phyloP scores from a whole-genome alignment of 129 eudicot species.

The Centrapalus pauciflorus region DNA sequence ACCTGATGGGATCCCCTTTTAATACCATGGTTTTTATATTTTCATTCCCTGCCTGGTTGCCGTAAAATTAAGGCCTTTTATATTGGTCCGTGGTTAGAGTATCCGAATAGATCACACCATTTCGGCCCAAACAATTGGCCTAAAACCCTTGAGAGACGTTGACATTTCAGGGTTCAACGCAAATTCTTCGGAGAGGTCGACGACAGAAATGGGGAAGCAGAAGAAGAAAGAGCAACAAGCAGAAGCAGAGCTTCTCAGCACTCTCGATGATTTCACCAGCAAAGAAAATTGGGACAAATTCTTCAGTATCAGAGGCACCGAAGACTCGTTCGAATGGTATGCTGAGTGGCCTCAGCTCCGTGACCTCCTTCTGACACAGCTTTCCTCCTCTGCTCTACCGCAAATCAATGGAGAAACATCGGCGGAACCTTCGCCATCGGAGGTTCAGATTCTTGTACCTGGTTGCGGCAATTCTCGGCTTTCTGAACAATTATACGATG shows the following conservation, averaged over 20 bases:
- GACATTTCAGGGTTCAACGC: not conserved
- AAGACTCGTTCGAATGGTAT: conserved; percentile 78
- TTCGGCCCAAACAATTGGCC: not conserved
- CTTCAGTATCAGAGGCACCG: conserved; percentile 61
- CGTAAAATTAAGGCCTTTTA: no score
- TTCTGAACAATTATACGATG: conserved; percentile 70
- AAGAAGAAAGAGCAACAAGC: conserved; percentile 19
- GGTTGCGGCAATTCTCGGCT: conserved; percentile 89
- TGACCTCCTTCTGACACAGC: conserved; percentile 41
- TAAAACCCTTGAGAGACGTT: conserved; percentile 16
- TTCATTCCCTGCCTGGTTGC: no score
- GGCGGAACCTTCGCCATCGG: not conserved
- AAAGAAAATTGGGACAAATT: conserved; percentile 84
- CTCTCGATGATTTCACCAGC: conserved; percentile 74
- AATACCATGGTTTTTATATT: no score
- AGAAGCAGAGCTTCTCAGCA: conserved; percentile 53
- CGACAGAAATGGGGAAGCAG: conserved; percentile 19
- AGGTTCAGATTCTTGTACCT: conserved; percentile 58
- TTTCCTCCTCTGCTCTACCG: conserved; percentile 22
- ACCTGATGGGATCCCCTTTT: no score
- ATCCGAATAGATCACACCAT: no score
- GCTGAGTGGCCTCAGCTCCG: conserved; percentile 88
- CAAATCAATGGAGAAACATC: not conserved
- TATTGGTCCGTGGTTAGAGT: no score
- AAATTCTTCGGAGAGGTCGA: not conserved